Base-by-base conservation (phyloP, 805 yeast genomes). In the Clavispora carvajalis region DNA sequence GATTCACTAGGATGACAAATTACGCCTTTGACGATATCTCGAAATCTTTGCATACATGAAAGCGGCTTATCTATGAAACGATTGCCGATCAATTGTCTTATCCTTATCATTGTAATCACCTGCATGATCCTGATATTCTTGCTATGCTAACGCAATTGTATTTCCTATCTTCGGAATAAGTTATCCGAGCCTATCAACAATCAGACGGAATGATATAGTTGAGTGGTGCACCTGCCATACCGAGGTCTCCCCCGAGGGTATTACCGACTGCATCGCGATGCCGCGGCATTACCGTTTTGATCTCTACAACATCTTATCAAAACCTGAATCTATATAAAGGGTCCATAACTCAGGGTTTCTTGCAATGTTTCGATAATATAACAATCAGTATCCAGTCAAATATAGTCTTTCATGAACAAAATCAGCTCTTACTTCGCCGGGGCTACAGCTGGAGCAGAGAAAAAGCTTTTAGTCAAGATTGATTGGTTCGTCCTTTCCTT, bases 401-500 rank as follows among this genome's bases (percentile, higher is more conserved):
- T n/a, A n/a, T n/a, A n/a, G 19, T 15, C 19, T 28, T n/a, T 12
- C 9, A 11, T 28, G 3, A 16, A 28, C 11, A 10, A 7, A 12
- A 28, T 28, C 19, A 15, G 16, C 5, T 5, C 8, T 4, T 28
- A 28, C 31, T 28, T 28, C 5, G 18, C 12, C 7, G 31, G 31
- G 5, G 3, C 18, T 15, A 59, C 60, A 4, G 54, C 48, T 15
- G 73, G 65, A 5, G 19, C 10, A 15, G 31, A 28, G 43, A 55
- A 57, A 11, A 53, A 47, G 30, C 55, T 63, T 22, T 47, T 68
- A 15, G 38, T 60, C 21, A 69, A 69, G 44, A 54, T 67, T 40
- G 73, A 69, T 47, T 59, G 66, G 62, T 64, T 68, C 48, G 62
- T 71, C 22, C 55, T 71, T 36, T 61, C 73, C 12, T 71, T 68